Base-by-base conservation (phyloP, 139 green algal species). In the Chlamydomonas asymmetrica region DNA sequence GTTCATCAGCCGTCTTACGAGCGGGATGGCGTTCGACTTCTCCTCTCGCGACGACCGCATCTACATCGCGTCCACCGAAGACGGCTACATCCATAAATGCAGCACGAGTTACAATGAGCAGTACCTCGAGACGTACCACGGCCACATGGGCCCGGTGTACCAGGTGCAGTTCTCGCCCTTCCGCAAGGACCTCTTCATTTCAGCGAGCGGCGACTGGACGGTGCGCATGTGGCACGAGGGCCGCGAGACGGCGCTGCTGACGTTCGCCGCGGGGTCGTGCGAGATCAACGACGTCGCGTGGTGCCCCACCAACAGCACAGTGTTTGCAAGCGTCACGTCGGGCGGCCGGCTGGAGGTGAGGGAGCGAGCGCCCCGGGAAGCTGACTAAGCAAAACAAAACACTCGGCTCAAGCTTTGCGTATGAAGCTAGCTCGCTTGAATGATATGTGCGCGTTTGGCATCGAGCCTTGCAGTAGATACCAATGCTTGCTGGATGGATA, bases 11-110 rank as follows among this genome's bases (percentile, higher is more conserved):
- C 82, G 91, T 6, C 63, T 85, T 5, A 90, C 91, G 13, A 87
- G 84, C 22, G 93, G 91, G 62, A 94, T 95, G 82, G 90, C 84
- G 16, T 94, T 97, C 64, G 93, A 93, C 76, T 97, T 97, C 77
- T 90, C 72, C 37, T 41, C 63, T 0, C 64, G 66, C 0, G 91
- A 97, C 76, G 67, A 83, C 41, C 91, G 86, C 39, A 89, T 92
- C 31, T 95, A 94, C 80, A 76, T 85, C 25, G 79, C 86, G 63
- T 91, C 88, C 57, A 97, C 93, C 1, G 93, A 97, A 80, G 93
- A 97, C 25, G 93, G 93, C 5, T 81, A 71, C 60, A 90, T 97
- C 63, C 91, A 97, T 83, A 89, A 88, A 63, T 97, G 93, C 90
- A 91, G 79, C 65, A 93, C 81, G 9, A 87, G 73, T 9, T 97